phyloP scores from a whole-genome alignment of 2,329 filamentous ascomycete genomes.

The Botrytis cinerea region DNA sequence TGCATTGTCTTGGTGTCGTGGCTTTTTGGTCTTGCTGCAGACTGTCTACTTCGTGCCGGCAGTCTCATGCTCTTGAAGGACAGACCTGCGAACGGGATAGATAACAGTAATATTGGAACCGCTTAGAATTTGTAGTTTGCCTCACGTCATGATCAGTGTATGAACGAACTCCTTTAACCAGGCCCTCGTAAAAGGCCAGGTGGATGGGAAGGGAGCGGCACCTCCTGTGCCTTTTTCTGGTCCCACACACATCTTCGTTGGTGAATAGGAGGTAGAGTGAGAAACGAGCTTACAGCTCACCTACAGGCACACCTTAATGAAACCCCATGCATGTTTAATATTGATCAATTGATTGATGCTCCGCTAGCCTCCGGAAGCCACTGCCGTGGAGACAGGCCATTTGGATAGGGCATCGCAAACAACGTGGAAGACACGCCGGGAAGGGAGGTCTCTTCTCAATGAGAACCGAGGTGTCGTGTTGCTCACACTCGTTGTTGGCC shows the following conservation, averaged over 20 bases:
- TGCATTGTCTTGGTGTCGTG: background rate
- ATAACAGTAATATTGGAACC: background rate
- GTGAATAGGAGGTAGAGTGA: background rate
- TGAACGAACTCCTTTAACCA: background rate
- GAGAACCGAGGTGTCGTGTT: background rate
- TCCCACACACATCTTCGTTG: background rate
- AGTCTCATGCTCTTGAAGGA: background rate
- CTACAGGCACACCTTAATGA: background rate
- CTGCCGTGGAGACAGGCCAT: background rate
- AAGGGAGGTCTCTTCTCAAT: background rate
- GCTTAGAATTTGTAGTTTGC: background rate
- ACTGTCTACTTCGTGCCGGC: background rate
- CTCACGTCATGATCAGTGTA: background rate
- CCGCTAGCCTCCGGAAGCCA: background rate
- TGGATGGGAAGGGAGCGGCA: background rate
- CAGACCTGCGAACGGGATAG: background rate
- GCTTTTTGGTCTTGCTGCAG: background rate
- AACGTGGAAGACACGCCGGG: background rate
- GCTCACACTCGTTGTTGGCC: background rate
- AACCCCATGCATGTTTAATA: background rate
- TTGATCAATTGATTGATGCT: background rate
- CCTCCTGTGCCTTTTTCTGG: background rate
- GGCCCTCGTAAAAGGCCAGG: background rate
- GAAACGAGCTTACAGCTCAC: background rate
- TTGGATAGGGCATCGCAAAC: background rate